Base-by-base conservation (phyloP, 2,329 filamentous ascomycete species). In the Colletotrichum gloeosporioides region DNA sequence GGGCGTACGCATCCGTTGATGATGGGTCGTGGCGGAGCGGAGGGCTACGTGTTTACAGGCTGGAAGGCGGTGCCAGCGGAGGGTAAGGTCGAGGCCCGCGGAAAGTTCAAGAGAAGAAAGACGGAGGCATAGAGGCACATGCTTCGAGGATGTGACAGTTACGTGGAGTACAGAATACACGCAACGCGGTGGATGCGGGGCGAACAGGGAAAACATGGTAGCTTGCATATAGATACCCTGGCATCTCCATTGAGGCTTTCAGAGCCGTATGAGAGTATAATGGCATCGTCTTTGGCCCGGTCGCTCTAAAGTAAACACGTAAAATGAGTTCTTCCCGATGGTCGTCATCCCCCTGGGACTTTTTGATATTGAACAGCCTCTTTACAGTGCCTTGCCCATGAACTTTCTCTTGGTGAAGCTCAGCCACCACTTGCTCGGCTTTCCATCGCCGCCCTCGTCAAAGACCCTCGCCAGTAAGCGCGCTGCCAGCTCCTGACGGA, bases 371-470 rank as follows among this genome's bases (percentile, higher is more conserved):
- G 71, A 70, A 44, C 27, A 32, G 63, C 34, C 27, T 36, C 64
- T 34, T 85, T 89, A 96, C 87, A 97, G 88, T 80, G 92, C 91
- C 92, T 99, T 99, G 85, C 96, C 96, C 97, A 99, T 99, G 84
- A 99, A 99, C 92, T 98, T 98, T 88, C 97, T 93, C 93, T 99
- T 99, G 70, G 95, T 95, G 85, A 98, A 99, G 90, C 97, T 99
- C 85, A 99, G 87, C 97, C 97, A 99, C 95, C 96, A 99, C 92
- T 98, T 92, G 86, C 88, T 91, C 71, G 92, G 92, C 86, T 91
- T 91, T 87, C 95, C 85, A 89, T 96, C 86, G 83, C 91, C 85
- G 85, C 90, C 80, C 87, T 96, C 96, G 71, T 94, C 93, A 84
- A 98, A 99, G 79, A 99, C 93, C 80, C 96, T 92, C 69, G 94